phyloP scores from a whole-genome alignment of 495 filamentous ascomycete genomes.

The Gamarada debralockiae region DNA sequence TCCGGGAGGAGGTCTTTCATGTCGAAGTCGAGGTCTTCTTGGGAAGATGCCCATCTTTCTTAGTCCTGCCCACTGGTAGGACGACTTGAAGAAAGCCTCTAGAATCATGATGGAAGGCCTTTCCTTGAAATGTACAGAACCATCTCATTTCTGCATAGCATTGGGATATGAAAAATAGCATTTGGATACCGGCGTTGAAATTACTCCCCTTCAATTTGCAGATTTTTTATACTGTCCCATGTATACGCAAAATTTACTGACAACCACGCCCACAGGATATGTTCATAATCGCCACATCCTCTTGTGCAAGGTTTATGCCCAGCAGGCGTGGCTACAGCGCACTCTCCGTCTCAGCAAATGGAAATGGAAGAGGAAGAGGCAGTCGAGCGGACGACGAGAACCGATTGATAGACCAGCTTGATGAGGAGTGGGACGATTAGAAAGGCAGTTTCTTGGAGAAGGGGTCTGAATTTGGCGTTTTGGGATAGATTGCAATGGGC shows the following conservation, averaged over 20 bases:
- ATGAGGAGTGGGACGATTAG: slow-evolving; percentile 80
- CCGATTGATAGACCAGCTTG: slow-evolving; percentile 88
- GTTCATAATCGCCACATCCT: slow-evolving; percentile 73
- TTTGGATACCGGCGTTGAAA: not conserved
- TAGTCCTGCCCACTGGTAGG: slow-evolving; percentile 12
- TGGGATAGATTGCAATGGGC: not conserved
- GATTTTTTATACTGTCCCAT: not conserved
- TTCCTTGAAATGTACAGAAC: too few relatives aligned
- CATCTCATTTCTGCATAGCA: slow-evolving; percentile 1
- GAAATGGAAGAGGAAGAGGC: slow-evolving; percentile 33
- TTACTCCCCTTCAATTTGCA: not conserved
- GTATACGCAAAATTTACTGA: slow-evolving; percentile 7
- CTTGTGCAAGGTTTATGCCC: slow-evolving; percentile 64
- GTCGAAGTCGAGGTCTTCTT: slow-evolving; percentile 21
- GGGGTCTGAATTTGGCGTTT: not conserved
- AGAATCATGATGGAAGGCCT: not conserved
- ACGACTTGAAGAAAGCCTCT: slow-evolving; percentile 8
- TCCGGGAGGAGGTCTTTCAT: slow-evolving; percentile 11
- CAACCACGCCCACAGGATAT: slow-evolving; percentile 58
- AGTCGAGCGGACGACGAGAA: slow-evolving; percentile 76
- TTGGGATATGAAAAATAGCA: not conserved
- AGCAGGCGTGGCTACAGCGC: slow-evolving; percentile 60
- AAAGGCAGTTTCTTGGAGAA: not conserved
- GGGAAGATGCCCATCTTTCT: slow-evolving; percentile 22
- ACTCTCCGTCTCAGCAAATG: slow-evolving; percentile 40